Conservation (phyloP, 2,329 filamentous ascomycete genomes). For the Fusarium albosuccineum region DNA sequence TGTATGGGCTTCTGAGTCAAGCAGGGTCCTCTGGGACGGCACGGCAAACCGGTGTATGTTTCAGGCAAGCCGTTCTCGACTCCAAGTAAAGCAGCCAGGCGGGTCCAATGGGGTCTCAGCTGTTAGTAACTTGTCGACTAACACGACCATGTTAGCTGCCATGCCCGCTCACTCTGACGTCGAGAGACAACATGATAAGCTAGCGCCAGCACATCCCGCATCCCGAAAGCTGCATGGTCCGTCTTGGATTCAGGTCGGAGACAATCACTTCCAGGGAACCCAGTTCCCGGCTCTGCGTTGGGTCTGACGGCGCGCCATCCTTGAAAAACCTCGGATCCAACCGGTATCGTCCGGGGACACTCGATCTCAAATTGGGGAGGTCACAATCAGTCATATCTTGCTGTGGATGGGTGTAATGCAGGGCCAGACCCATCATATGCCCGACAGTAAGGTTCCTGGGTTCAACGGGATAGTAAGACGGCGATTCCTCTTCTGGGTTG, state of each 20-base stretch:
- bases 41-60: slow-evolving; percentile 12
- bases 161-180: slow-evolving; percentile 21
- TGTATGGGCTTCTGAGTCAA: not conserved
- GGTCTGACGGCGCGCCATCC: slow-evolving; percentile 20
- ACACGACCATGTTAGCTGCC: slow-evolving; percentile 31
- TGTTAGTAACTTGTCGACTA: slow-evolving; percentile 22
- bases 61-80: slow-evolving; percentile 19
- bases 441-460: slow-evolving; percentile 18
- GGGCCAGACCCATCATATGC: not conserved
- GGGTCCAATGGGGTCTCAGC: slow-evolving; percentile 20
- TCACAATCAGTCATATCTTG: slow-evolving; percentile 8
- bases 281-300: not conserved
- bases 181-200: slow-evolving; percentile 17
- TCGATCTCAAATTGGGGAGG: slow-evolving; percentile 25
- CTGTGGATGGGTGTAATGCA: slow-evolving; percentile 1
- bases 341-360: slow-evolving; percentile 12
- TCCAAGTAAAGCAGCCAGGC: slow-evolving; percentile 27
- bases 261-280: slow-evolving; percentile 1
- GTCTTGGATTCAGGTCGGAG: slow-evolving; percentile 26
- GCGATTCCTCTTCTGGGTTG: slow-evolving; percentile 10
- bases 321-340: slow-evolving; percentile 3
- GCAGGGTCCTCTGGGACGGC: slow-evolving; percentile 5
- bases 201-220: slow-evolving; percentile 38
- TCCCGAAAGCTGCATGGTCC: slow-evolving; percentile 14
- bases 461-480: slow-evolving; percentile 27